Conservation (phyloP, 345 rosid species). For the Anacardium occidentale region DNA sequence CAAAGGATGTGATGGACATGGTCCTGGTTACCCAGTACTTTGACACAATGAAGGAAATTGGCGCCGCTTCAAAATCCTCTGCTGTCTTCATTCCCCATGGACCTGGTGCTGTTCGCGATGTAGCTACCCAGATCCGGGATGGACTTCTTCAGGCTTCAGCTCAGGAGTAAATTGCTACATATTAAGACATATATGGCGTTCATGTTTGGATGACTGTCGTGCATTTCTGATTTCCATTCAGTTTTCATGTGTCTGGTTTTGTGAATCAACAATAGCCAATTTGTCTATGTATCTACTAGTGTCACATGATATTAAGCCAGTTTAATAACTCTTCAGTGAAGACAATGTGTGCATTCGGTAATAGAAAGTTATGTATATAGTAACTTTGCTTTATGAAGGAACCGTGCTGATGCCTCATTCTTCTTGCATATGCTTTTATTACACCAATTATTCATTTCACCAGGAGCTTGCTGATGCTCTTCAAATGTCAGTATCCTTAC, state of each 20-base stretch:
- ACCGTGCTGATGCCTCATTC: too few species aligned
- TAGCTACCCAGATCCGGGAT: conserved; percentile 31
- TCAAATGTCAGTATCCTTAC: too few species aligned
- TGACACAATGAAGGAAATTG: conserved; percentile 43
- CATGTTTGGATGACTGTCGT: too few species aligned
- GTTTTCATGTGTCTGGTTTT: background rate
- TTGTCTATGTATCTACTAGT: background rate
- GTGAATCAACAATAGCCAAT: background rate
- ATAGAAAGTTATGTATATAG: too few species aligned
- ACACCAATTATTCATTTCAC: too few species aligned
- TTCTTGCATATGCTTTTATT: too few species aligned
- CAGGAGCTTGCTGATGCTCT: too few species aligned
- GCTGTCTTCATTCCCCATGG: conserved; percentile 41
- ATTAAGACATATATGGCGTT: background rate
- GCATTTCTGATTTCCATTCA: background rate
- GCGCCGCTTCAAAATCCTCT: conserved; percentile 37
- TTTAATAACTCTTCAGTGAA: too few species aligned
- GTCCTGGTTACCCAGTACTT: conserved; percentile 40
- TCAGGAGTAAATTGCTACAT: conserved; percentile 5
- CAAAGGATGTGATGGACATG: conserved; percentile 49
- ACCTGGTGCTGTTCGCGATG: conserved; percentile 42
- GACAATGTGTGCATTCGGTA: too few species aligned
- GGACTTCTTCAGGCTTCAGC: conserved; percentile 34
- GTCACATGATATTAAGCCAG: background rate
- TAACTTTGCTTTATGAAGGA: too few species aligned